Base-by-base conservation (phyloP, 495 filamentous ascomycete species). In the Aspergillus hancockii region DNA sequence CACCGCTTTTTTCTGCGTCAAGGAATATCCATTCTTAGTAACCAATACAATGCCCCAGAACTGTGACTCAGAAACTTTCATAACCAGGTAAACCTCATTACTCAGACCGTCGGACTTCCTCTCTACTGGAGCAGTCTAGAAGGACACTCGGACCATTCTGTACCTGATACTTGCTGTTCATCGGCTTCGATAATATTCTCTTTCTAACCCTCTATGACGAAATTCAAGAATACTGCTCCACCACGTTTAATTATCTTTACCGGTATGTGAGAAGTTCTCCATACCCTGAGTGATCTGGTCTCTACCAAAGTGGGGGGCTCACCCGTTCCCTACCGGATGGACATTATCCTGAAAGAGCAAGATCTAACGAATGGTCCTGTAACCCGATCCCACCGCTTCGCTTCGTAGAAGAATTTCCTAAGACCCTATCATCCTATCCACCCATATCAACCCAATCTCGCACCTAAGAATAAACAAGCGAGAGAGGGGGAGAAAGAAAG, bases 1-100 rank as follows among this genome's bases (percentile, higher is more conserved):
- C 53, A 55, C 53, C 53, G 53, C 53, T 55, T 28, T 55, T 55
- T 49, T 34, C n/a, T 53, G 52, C 8, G 16, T 34, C 9, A 10
- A n/a, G 19, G 32, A 13, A 28, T 28, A 25, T 7, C 31, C 32
- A 41, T 38, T 53, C 51, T 47, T 47, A 47, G 43, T 8, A 47
- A n/a, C 43, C 43, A 47, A 47, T 47, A 23, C 43, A 23, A 23
- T 23, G 19, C 19, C 9, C 43, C 43, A 47, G 19, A 23, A 23
- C 8, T 23, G 43, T 47, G 43, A 23, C 43, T 23, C 43, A 47
- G 43, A 22, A 16, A 8, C 9, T 47, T 47, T 4, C 3, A 1
- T 10, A 4, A 21, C 21, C 40, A 18, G 4, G 43, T 18, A 22
- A 13, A 16, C 16, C 18, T 19, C n/a, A 47, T 47, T 47, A 47